Evolutionary conservation across 2,329 filamentous ascomycete genomes (phyloP), one percentile per base, ranked within the genome.

Genomic region (Pseudomassariella vexata): DNA sequence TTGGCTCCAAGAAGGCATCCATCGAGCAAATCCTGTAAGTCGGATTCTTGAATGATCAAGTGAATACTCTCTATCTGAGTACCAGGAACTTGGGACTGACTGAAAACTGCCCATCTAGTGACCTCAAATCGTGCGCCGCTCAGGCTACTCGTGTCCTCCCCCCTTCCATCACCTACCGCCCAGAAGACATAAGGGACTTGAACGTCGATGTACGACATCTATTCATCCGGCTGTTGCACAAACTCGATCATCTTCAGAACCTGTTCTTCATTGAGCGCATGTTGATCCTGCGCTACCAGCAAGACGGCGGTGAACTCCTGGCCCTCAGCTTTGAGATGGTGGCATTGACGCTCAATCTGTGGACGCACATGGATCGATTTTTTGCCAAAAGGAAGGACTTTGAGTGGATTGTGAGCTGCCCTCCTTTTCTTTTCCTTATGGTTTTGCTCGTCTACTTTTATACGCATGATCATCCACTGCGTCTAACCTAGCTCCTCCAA

Each of bases 231-330:
- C 59, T 71, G 10, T 47, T 76, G 2, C 49, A 72, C 1, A 58
- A 60, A 3, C 57, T 76, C 3, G 62, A 68, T 15, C 65, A 73
- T 27, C 50, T 76, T 1, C 68, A 77, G 24, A 78, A 77, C 23
- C 56, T 73, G 3, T 78, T 81, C 36, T 64, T 80, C 8, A 55
- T 78, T 5, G 70, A 79, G 35, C 60, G 76, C 11, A 60, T 79
- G 0, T 52, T 79, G 7, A 57, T 70, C 15, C 72, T 69, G 12
- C 49, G 53, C 3, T 57, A 60, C 0, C 50, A 59, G 9, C 42
- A 51, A 1, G 55, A 59, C 7, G 52, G 59, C 7, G 58, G 58
- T 0, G 54, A 63, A 10, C 49, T 70, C 8, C 47, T 72, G 6
- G 48, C 59, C 2, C 57, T 64, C 15, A 68, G 66, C 24, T 66